Conservation (phyloP, 2,329 filamentous ascomycete genomes). For the Cercospora berteroae region DNA sequence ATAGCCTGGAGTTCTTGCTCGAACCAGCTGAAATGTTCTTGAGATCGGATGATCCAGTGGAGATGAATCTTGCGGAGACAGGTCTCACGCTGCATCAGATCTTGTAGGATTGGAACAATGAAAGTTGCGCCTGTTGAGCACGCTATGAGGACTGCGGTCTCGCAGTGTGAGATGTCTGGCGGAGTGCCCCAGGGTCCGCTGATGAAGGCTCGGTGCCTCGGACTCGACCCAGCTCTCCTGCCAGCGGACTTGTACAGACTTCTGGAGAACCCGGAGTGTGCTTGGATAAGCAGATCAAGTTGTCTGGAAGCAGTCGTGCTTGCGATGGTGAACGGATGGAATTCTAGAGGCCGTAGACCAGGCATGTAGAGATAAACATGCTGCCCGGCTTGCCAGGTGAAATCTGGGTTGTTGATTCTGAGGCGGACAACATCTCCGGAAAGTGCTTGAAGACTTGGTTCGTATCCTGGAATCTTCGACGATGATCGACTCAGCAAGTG, state of each 20-base stretch:
- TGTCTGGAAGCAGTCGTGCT: constrained; percentile 42
- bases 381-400: constrained; percentile 61
- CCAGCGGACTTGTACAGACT: constrained; percentile 29
- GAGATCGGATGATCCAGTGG: constrained; percentile 33
- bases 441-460: constrained; percentile 41
- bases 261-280: constrained; percentile 33
- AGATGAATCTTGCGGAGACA: constrained; percentile 30
- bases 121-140: constrained; percentile 62
- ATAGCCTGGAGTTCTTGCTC: constrained; percentile 17
- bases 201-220: constrained; percentile 28
- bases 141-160: constrained; percentile 59
- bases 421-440: constrained; percentile 57
- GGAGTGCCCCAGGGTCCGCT: constrained; percentile 36
- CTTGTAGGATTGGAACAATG: constrained; percentile 55
- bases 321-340: constrained; percentile 63
- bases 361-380: constrained; percentile 61
- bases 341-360: constrained; percentile 55
- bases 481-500: constrained; percentile 23
- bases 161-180: constrained; percentile 54
- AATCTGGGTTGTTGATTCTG: constrained; percentile 54
- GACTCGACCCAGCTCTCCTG: background rate
- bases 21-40: constrained; percentile 31
- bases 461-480: constrained; percentile 26
- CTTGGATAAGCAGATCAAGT: constrained; percentile 33
- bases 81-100: constrained; percentile 48